Percentiles rank a stretch among this genome's conserved stretches.
These are phyloP conservation scores for Dictyostelium intermedium DNA, from an alignment of 78 protist species.

Conservation along the genomic window DNA sequence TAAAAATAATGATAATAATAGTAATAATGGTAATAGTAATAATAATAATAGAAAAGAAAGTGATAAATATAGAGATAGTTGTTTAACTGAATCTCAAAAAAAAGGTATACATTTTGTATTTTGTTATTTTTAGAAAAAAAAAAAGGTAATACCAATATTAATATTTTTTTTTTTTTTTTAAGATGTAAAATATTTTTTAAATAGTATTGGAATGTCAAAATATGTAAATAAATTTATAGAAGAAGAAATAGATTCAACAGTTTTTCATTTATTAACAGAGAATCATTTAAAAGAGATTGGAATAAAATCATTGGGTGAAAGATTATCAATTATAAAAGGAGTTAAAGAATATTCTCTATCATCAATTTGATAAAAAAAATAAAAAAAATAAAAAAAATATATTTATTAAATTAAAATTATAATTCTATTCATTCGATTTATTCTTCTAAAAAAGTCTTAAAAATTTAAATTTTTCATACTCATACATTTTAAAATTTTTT, in stretches of 20 bases:
- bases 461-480: too few species aligned
- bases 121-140: too few species aligned
- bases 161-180: neutral
- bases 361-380: neutral
- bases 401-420: too few species aligned
- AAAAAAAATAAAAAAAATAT: neutral
- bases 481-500: too few species aligned
- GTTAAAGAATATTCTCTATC: slow-evolving; percentile 19
- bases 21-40: neutral
- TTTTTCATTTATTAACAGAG: slow-evolving; percentile 44
- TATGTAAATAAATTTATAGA: slow-evolving; percentile 68
- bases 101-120: slow-evolving; percentile 14
- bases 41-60: neutral
- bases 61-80: slow-evolving; percentile 48
- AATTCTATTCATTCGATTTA: too few species aligned
- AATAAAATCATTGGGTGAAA: slow-evolving; percentile 43
- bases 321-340: slow-evolving; percentile 47
- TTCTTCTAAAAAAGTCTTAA: too few species aligned
- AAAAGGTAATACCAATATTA: neutral
- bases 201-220: slow-evolving; percentile 52
- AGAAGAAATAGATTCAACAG: slow-evolving; percentile 59
- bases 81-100: slow-evolving; percentile 34
- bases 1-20: neutral
- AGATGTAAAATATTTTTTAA: slow-evolving; percentile 50
- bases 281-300: slow-evolving; percentile 64